Conservation (phyloP, 768 basidiomycete species). For the Lanmaoa rubissima region DNA sequence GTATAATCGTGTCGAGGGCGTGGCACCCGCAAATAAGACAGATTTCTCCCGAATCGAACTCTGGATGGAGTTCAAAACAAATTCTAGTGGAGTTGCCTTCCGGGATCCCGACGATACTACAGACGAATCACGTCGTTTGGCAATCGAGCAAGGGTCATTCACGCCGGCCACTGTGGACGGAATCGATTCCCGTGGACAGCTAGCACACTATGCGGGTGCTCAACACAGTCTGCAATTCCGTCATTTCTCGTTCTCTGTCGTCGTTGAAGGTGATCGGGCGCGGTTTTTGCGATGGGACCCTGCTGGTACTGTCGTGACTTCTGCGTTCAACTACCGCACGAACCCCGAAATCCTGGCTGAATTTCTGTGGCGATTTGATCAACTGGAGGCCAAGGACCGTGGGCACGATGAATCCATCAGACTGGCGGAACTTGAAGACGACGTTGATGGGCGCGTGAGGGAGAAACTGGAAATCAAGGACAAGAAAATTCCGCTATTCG, state of each 20-base stretch:
- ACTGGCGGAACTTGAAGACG: neutral
- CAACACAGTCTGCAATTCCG: conserved; percentile 30
- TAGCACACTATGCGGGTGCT: conserved; percentile 27
- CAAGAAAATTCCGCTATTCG: neutral
- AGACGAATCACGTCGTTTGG: neutral
- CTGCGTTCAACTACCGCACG: neutral
- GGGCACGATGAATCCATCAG: neutral
- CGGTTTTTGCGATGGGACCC: conserved; percentile 38
- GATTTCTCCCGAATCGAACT: conserved; percentile 6
- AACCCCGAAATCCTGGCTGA: too few species aligned
- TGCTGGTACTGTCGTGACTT: neutral
- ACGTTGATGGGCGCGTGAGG: neutral
- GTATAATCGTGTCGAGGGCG: neutral
- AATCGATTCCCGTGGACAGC: conserved; percentile 13
- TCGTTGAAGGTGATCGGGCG: conserved; percentile 25
- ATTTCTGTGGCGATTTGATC: too few species aligned
- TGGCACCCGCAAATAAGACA: neutral
- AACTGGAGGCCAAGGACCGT: neutral
- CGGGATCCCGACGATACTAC: neutral
- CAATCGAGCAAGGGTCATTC: neutral
- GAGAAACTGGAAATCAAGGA: neutral
- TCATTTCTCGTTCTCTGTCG: conserved; percentile 30
- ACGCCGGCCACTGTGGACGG: neutral
- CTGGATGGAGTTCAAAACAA: conserved; percentile 8
- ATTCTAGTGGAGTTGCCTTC: neutral